Conservation (phyloP, 257 asterid species). For the Solanum dulcamara region DNA sequence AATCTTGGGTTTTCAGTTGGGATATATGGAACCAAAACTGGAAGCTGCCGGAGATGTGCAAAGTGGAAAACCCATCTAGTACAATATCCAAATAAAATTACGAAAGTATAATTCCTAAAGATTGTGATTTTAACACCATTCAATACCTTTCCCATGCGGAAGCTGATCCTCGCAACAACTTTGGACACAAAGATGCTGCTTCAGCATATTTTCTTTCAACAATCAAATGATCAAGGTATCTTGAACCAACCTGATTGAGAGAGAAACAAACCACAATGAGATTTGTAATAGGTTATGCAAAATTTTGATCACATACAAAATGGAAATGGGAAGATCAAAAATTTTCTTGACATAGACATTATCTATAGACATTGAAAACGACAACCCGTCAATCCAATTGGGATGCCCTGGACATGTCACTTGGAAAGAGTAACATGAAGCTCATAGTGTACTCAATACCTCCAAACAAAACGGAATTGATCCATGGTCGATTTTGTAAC, state of each 20-base stretch:
- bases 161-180: conserved; percentile 83
- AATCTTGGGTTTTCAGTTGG: conserved; percentile 95
- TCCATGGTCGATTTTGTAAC: neutral
- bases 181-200: conserved; percentile 96
- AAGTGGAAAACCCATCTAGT: conserved; percentile 96
- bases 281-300: neutral
- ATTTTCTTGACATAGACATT: neutral
- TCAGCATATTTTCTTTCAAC: conserved; percentile 93
- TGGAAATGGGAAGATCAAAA: neutral
- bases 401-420: neutral
- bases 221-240: conserved; percentile 91
- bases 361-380: neutral
- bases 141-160: conserved; percentile 98
- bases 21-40: conserved; percentile 85
- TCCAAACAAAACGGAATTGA: neutral
- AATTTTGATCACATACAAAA: neutral
- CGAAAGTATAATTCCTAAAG: neutral
- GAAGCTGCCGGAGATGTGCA: conserved; percentile 99
- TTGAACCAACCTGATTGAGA: conserved; percentile 65
- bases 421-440: neutral
- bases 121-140: neutral
- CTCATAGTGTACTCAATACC: neutral
- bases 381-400: neutral
- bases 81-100: conserved; percentile 13
- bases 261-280: neutral